Evolutionary conservation across 495 filamentous ascomycete species (phyloP), one percentile per base, ranked within the genome.

Genomic region (Aspergillus kassunensis): DNA sequence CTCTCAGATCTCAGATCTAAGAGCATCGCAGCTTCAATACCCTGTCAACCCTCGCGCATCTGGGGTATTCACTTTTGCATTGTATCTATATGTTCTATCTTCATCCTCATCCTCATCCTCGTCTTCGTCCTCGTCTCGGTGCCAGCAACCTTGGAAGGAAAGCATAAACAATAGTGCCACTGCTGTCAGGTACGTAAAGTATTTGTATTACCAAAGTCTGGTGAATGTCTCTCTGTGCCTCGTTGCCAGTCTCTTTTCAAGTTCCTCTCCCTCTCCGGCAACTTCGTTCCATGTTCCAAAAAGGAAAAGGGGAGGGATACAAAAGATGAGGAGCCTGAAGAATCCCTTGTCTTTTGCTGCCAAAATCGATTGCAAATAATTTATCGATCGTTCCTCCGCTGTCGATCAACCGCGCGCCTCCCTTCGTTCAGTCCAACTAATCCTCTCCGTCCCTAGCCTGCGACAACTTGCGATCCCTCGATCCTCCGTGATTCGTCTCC

Each of bases 361-460:
- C 40, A 51, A 56, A 3, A 33, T 6, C 30, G 13, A 10, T 4
- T 33, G 7, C 7, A 33, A 33, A 9, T n/a, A 56, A 51, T 44
- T 21, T n/a, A 36, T 49, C 47, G 25, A 36, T 36, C 49, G 16
- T 41, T 54, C 47, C 47, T 58, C 59, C 49, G 46, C 52, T 42
- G 59, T 58, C 59, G 53, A 62, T 62, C 56, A 56, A 59, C 47
- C 43, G 54, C 50, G 40, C 55, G 55, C 59, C 43, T 46, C 44
- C 54, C 49, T 52, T 62, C 33, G 53, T 51, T 53, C 33, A 42
- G 39, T 13, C 44, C 31, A 53, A 48, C 58, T 55, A 46, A 53
- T 44, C 36, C n/a, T 43, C 35, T 45, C 43, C 43, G 43, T 45
- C 29, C 30, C 13, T 46, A 46, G 44, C 30, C 44, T 20, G 44